Base-by-base conservation (phyloP, 768 basidiomycete genomes). In the Mrakia frigida region DNA sequence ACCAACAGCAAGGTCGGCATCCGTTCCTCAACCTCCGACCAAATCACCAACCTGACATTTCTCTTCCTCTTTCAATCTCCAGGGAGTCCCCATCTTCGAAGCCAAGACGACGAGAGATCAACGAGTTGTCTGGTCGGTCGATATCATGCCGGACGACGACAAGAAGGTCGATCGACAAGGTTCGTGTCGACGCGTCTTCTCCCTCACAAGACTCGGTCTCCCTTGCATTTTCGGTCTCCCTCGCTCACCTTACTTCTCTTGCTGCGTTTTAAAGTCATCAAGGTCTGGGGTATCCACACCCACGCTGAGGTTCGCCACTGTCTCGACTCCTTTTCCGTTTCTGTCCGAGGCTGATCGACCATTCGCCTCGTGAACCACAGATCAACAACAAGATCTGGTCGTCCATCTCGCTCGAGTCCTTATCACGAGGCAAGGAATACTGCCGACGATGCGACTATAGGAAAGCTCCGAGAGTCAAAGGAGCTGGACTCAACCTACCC, bases 41-140 rank as follows among this genome's bases (percentile, higher is more conserved):
- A n/a, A 3, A 5, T 59, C 31, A 2, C 56, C 2, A n/a, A n/a
- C 7, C 56, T 59, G 56, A 59, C 56, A n/a, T 5, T 23, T 31
- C 53, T 59, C 23, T n/a, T 59, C 14, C n/a, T n/a, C n/a, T n/a
- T 59, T 23, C 14, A 14, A 46, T 14, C 2, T 56, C 21, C 59
- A 60, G 59, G 59, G 59, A n/a, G 59, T 72, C 9, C 77, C 77
- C 0, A 71, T 78, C 59, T 78, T 21, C 63, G 77, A 78, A 71
- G 77, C 77, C 52, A 78, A 78, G 46, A 46, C 31, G 1, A 33
- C 35, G 3, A 31, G 77, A 23, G 77, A 78, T 75, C 39, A 69
- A 37, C 77, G 77, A 21, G 35, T 75, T 3, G 52, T 75, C 31
- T 78, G 69, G 50, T 63, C 63, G 37, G 33, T 76, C 16, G 59